These are phyloP conservation scores for Fusarium concolor DNA, from an alignment of 2,329 filamentous ascomycete genomes.

Conservation along the genomic window DNA sequence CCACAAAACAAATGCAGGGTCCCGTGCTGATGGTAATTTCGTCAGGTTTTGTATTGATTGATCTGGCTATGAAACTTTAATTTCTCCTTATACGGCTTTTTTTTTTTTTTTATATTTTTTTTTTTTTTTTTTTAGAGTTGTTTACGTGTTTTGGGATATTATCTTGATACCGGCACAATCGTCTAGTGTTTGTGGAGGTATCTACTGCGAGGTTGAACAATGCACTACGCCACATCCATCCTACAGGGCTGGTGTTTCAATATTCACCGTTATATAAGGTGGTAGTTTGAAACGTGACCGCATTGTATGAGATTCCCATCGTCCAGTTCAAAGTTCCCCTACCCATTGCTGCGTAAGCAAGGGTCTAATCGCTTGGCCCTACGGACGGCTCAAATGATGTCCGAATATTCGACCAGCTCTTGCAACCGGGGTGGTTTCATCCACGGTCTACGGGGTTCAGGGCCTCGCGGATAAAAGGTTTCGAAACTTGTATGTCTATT, in stretches of 20 bases:
- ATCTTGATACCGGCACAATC: constrained; percentile 1
- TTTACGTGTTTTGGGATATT: not conserved
- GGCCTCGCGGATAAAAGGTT: constrained; percentile 15
- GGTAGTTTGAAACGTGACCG: constrained; percentile 31
- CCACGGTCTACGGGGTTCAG: constrained; percentile 6
- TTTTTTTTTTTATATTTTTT: not conserved
- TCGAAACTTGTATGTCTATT: constrained; percentile 26
- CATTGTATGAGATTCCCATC: constrained; percentile 33
- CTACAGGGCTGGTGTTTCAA: constrained; percentile 33
- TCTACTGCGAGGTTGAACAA: constrained; percentile 2
- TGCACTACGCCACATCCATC: constrained; percentile 6
- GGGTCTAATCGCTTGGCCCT: constrained; percentile 39
- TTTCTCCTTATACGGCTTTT: not conserved
- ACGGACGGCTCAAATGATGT: constrained; percentile 26
- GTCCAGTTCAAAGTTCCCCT: constrained; percentile 21
- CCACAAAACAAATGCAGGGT: constrained; percentile 10
- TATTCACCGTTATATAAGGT: constrained; percentile 33
- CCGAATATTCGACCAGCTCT: constrained; percentile 27
- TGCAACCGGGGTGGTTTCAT: constrained; percentile 35
- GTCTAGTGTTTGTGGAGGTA: constrained; percentile 3
- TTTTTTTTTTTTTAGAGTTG: not conserved
- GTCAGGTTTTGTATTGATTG: constrained; percentile 23
- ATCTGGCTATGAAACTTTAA: not conserved
- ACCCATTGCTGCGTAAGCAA: constrained; percentile 19
- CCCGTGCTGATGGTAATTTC: constrained; percentile 15